Conservation (phyloP, 1,284 basidiomycete species). For the Cutaneotrichosporon cavernicola region DNA sequence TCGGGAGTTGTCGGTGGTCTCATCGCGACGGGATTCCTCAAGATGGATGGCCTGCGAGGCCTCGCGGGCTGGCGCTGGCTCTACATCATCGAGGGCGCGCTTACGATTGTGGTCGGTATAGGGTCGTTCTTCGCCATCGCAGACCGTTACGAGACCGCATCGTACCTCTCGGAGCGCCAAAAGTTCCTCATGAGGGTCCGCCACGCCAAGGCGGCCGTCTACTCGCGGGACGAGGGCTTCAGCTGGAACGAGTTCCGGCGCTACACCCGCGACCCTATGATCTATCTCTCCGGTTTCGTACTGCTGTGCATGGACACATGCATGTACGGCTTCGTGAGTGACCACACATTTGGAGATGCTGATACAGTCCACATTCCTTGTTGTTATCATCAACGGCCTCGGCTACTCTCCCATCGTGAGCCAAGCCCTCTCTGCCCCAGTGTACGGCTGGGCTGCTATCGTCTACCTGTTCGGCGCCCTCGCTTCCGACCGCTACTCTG, state of each 20-base stretch:
- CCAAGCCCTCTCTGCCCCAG: constrained; percentile 33
- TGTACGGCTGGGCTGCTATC: constrained; percentile 24
- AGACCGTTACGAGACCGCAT: constrained; percentile 15
- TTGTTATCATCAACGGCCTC: constrained; percentile 29
- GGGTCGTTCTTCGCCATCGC: constrained; percentile 13
- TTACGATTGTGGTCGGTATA: constrained; percentile 16
- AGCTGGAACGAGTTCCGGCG: constrained; percentile 21
- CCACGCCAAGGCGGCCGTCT: constrained; percentile 15
- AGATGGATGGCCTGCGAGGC: constrained; percentile 17
- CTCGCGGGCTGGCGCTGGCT: constrained; percentile 23
- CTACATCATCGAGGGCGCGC: constrained; percentile 23
- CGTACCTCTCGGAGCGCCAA: constrained; percentile 19
- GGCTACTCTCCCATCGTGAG: constrained; percentile 25
- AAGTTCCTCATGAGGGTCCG: constrained; percentile 21
- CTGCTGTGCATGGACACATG: constrained; percentile 39
- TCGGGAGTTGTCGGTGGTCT: constrained; percentile 42
- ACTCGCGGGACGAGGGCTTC: constrained; percentile 21
- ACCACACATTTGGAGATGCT: neutral
- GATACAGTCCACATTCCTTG: constrained; percentile 27
- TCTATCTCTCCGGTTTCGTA: constrained; percentile 22
- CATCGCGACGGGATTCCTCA: constrained; percentile 22
- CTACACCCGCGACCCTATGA: constrained; percentile 22
- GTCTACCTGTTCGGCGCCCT: constrained; percentile 27
- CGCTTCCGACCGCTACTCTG: constrained; percentile 15
- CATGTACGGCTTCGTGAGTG: constrained; percentile 25